Evolutionary conservation across 352 stramenopile species (phyloP).

Genomic region (Globisporangium lucens): DNA sequence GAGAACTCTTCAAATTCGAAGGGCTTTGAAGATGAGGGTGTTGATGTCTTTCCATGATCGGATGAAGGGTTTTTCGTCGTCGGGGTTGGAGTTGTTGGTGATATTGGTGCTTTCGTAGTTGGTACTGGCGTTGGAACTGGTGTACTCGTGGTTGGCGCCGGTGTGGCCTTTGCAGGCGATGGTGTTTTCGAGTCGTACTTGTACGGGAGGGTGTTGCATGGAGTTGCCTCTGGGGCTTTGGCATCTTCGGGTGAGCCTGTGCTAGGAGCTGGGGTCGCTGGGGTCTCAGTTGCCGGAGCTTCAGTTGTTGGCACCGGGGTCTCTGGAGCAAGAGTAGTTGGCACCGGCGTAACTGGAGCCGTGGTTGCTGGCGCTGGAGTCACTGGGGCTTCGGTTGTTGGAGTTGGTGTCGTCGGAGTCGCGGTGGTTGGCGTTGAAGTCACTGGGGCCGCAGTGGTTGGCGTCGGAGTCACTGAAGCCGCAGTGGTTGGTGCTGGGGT

Average conservation of each 20-base stretch:
- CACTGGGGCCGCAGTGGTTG: neutral
- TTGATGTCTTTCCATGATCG: neutral
- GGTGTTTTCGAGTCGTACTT: neutral
- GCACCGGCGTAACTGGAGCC: neutral
- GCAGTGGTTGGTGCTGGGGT: neutral
- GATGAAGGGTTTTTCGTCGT: neutral
- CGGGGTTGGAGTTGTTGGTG: neutral
- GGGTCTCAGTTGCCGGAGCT: neutral
- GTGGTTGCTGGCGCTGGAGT: neutral
- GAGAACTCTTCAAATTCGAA: neutral
- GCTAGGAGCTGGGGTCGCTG: neutral
- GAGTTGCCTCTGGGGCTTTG: conserved; percentile 1
- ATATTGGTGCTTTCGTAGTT: neutral
- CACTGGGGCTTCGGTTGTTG: neutral
- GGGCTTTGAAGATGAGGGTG: neutral
- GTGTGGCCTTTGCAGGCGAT: neutral
- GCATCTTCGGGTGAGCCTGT: neutral
- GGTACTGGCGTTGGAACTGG: neutral
- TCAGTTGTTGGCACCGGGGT: neutral
- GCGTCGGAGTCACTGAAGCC: neutral
- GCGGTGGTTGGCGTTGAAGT: neutral
- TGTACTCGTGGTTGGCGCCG: neutral
- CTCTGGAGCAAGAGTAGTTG: neutral
- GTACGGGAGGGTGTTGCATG: neutral
- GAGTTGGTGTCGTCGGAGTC: neutral